Evolutionary conservation across 2,329 filamentous ascomycete species (phyloP).

Genomic region (Aspergillus luchuensis): DNA sequence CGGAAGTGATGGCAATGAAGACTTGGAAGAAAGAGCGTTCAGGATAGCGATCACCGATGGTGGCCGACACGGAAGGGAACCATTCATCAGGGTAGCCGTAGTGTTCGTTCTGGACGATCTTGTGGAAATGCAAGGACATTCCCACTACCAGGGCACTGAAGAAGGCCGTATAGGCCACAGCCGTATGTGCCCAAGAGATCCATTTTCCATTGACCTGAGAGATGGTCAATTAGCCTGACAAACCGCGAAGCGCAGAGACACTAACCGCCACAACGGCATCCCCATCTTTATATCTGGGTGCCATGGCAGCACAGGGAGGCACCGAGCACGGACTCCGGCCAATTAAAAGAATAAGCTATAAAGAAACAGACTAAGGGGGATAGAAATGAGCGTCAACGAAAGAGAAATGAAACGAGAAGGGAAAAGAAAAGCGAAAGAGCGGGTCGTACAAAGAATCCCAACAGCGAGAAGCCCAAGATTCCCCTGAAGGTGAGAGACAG

Average conservation of each 20-base stretch:
- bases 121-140: slow-evolving; percentile 81
- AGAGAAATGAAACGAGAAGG: slow-evolving; percentile 21
- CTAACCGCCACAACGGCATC: slow-evolving; percentile 63
- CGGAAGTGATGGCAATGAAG: slow-evolving; percentile 95
- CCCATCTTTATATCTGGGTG: slow-evolving; percentile 63
- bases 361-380: slow-evolving; percentile 22
- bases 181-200: slow-evolving; percentile 86
- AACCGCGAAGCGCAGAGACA: slow-evolving; percentile 11
- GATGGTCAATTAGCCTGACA: slow-evolving; percentile 27
- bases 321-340: slow-evolving; percentile 21
- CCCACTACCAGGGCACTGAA: slow-evolving; percentile 82
- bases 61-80: slow-evolving; percentile 95
- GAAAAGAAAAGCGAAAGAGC: slow-evolving; percentile 27
- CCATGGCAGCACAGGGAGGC: slow-evolving; percentile 50
- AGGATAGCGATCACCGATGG: slow-evolving; percentile 95
- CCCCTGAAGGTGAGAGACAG: slow-evolving; percentile 32
- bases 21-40: slow-evolving; percentile 96
- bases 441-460: slow-evolving; percentile 19
- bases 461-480: slow-evolving; percentile 23
- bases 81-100: slow-evolving; percentile 93
- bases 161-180: slow-evolving; percentile 80
- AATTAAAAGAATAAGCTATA: slow-evolving; percentile 19
- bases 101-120: slow-evolving; percentile 97
- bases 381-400: slow-evolving; percentile 28
- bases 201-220: slow-evolving; percentile 77